Evolutionary conservation across 257 asterid species (phyloP).

Genomic region (Dorcoceras hygrometricum): DNA sequence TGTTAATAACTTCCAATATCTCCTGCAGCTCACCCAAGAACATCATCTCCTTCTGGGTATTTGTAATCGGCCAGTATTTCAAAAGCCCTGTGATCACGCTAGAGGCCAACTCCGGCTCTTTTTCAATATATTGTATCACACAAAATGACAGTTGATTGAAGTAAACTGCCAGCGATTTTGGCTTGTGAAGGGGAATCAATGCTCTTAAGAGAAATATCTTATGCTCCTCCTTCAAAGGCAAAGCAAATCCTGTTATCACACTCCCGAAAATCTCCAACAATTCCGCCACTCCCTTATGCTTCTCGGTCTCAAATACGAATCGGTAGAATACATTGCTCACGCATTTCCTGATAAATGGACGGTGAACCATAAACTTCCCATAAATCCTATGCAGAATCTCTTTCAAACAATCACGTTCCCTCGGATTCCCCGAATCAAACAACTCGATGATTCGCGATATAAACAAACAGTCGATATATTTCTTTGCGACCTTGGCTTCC

Average conservation of each 20-base stretch:
- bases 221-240: constrained; percentile 27
- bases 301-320: constrained; percentile 9
- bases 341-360: constrained; percentile 5
- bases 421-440: constrained; percentile 9
- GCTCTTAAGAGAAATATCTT: constrained; percentile 16
- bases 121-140: constrained; percentile 19
- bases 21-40: constrained; percentile 23
- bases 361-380: constrained; percentile 7
- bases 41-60: constrained; percentile 25
- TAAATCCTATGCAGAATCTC: constrained; percentile 6
- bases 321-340: neutral
- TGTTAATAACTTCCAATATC: constrained; percentile 17
- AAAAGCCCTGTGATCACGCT: constrained; percentile 20
- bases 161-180: constrained; percentile 18
- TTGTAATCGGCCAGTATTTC: constrained; percentile 28
- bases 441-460: neutral
- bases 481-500: constrained; percentile 11
- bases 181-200: constrained; percentile 26
- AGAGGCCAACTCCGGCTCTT: constrained; percentile 22
- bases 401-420: constrained; percentile 11
- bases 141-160: constrained; percentile 22
- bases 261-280: constrained; percentile 26
- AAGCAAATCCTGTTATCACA: constrained; percentile 22
- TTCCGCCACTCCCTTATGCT: constrained; percentile 19
- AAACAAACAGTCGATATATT: neutral